Evolutionary conservation across 1,139 yeast species (phyloP), one percentile per base, ranked within the genome.

Genomic region (Zygosaccharomyces pseudobailii): DNA sequence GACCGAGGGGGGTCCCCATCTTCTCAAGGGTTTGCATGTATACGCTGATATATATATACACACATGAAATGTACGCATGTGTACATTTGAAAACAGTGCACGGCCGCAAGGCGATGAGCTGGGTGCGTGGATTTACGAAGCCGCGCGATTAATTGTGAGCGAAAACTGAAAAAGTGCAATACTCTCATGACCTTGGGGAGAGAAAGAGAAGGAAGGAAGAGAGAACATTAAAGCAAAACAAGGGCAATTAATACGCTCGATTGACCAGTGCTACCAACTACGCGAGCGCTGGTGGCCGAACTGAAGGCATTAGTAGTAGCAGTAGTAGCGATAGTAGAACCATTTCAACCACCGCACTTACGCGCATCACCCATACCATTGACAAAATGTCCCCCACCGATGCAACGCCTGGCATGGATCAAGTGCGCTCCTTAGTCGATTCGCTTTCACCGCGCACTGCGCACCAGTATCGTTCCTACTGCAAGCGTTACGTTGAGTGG

Each of bases 401-500:
- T 1, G 17, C 17, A 13, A 13, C 17, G 17, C 17, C 17, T 13
- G 17, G 2, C 20, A 48, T 42, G 45, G 52, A 48, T 20, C 36
- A 20, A 35, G 17, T 33, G 19, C 49, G 42, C 19, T 30, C 30
- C 6, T 47, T 61, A 21, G 54, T 55, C 4, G 58, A 58, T 24
- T 47, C 61, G 4, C 36, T 60, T 31, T 49, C 63, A 3, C 57
- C 63, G 28, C 52, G 56, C 28, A 55, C 61, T 7, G 53, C 57
- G 22, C 58, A 58, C 45, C 62, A 60, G 50, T 61, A 58, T 49
- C 57, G 55, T 47, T 52, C 61, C 30, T 58, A 58, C 47, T 55
- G 59, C 40, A 51, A 55, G 22, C 57, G 55, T 37, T 62, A 57
- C 48, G 51, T 59, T 13, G 52, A 55, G 34, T 62, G 66, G 66